Percentiles rank a stretch among this genome's conserved stretches.
phyloP scores from a whole-genome alignment of 768 basidiomycete species.

The Collybiopsis confluens region DNA sequence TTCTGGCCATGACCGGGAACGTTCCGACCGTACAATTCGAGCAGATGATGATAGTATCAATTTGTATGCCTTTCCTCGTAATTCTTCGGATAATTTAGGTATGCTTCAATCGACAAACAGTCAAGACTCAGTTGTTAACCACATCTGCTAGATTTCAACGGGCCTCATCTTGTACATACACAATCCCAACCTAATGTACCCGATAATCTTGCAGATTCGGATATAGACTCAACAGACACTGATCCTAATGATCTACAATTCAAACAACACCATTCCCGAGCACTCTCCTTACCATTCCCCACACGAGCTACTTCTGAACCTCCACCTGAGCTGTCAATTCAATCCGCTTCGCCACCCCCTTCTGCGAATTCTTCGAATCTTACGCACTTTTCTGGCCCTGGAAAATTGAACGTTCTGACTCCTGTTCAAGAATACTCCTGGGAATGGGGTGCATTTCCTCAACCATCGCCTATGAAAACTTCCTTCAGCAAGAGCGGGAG shows the following conservation, averaged over 20 bases:
- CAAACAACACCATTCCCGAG: slow-evolving; percentile 7
- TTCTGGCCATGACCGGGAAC: slow-evolving; percentile 26
- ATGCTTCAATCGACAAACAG: too few species aligned
- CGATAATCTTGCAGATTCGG: neutral
- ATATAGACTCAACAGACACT: neutral
- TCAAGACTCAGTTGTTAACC: neutral
- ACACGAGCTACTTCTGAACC: slow-evolving; percentile 62
- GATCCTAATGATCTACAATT: slow-evolving; percentile 16
- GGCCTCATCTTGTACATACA: neutral
- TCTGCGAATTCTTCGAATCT: neutral
- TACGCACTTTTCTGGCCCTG: neutral
- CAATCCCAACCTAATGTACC: neutral
- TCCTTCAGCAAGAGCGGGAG: slow-evolving; percentile 46
- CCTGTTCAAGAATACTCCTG: slow-evolving; percentile 74
- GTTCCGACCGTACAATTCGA: slow-evolving; percentile 37
- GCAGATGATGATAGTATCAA: slow-evolving; percentile 10
- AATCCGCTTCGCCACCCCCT: neutral
- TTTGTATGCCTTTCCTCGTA: neutral
- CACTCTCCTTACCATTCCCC: slow-evolving; percentile 25
- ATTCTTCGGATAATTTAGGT: neutral
- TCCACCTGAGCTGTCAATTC: slow-evolving; percentile 41
- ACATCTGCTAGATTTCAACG: neutral
- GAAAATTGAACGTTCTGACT: slow-evolving; percentile 10
- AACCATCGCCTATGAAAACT: slow-evolving; percentile 62
- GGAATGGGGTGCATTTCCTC: slow-evolving; percentile 93